Evolutionary conservation across 2,329 filamentous ascomycete genomes (phyloP), one percentile per base, ranked within the genome.

Genomic region (Trichophyton schoenleinii): DNA sequence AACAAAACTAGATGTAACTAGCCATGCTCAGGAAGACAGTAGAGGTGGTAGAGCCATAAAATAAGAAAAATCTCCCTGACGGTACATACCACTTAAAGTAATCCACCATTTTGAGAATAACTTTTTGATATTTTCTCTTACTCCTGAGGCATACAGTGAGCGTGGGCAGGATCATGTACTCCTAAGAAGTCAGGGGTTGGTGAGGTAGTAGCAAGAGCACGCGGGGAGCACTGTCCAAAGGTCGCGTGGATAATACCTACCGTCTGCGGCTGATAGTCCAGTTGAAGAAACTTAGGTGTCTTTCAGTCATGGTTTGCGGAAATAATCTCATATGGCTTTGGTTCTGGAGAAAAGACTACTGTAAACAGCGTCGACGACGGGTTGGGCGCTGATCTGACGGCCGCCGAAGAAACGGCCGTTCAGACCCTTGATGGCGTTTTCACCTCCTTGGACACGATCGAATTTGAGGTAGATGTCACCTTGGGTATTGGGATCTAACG

Each of bases 401-500:
- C 89, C 89, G 72, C 90, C 94, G 76, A 99, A 99, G 76, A 89
- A 96, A 72, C 94, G 87, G 71, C 94, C 94, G 75, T 99, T 97
- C 65, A 99, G 84, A 71, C 94, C 94, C 75, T 95, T 95, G 78
- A 97, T 95, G 69, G 94, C 94, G 73, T 96, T 97, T 77, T 96
- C 90, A 73, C 92, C 92, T 69, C 92, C 92, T 74, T 91, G 85
- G 65, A 97, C 89, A 71, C 90, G 88, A 77, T 96, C 91, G 78
- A 99, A 99, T 76, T 99, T 99, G 74, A 99, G 86, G 76, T 96
- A 99, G 69, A 99, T 92, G 73, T 99, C 94, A 76, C 94, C 94
- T 75, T 88, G 85, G 57, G 91, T 94, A 78, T 95, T 95, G 67
- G 88, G 85, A 79, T 97, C 92, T 76, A 96, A 83, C 69, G 91